phyloP scores from a whole-genome alignment of 2,329 filamentous ascomycete genomes.

The Paecilomyces fulvus region DNA sequence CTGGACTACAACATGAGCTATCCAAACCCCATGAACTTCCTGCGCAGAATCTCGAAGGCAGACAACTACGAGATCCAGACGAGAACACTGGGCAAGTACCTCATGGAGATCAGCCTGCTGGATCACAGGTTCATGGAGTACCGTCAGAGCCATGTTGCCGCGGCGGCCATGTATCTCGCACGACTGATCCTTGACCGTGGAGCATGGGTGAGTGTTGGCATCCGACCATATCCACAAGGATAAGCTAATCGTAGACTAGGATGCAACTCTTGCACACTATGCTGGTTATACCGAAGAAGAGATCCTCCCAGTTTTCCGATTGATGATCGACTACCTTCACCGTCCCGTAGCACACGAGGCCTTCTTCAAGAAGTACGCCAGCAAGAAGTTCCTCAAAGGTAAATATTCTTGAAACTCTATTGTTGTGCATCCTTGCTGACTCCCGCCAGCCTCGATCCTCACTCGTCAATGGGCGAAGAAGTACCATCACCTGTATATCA shows the following conservation, averaged over 20 bases:
- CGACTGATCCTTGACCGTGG: constrained; percentile 85
- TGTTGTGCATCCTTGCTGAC: constrained; percentile 12
- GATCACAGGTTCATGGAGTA: constrained; percentile 91
- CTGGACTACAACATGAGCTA: constrained; percentile 97
- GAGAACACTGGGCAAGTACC: constrained; percentile 91
- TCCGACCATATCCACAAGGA: neutral
- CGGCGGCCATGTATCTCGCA: constrained; percentile 89
- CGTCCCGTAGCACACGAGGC: constrained; percentile 88
- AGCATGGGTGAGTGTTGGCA: constrained; percentile 64
- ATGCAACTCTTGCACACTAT: constrained; percentile 80
- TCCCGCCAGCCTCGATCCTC: constrained; percentile 55
- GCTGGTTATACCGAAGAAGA: constrained; percentile 89
- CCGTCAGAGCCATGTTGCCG: constrained; percentile 81
- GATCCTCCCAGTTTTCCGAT: constrained; percentile 79
- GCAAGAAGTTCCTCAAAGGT: constrained; percentile 99
- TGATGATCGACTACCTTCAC: constrained; percentile 96
- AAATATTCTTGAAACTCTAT: constrained; percentile 25
- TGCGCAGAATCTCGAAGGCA: constrained; percentile 95
- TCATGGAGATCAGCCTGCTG: constrained; percentile 92
- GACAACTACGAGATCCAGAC: constrained; percentile 99
- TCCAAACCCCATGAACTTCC: constrained; percentile 99
- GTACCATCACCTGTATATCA: constrained; percentile 42
- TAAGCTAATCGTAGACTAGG: constrained; percentile 41
- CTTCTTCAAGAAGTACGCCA: constrained; percentile 99
- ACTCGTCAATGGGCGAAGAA: constrained; percentile 91